Conservation (phyloP, 495 filamentous ascomycete species). For the Trichocladium uniseriatum region DNA sequence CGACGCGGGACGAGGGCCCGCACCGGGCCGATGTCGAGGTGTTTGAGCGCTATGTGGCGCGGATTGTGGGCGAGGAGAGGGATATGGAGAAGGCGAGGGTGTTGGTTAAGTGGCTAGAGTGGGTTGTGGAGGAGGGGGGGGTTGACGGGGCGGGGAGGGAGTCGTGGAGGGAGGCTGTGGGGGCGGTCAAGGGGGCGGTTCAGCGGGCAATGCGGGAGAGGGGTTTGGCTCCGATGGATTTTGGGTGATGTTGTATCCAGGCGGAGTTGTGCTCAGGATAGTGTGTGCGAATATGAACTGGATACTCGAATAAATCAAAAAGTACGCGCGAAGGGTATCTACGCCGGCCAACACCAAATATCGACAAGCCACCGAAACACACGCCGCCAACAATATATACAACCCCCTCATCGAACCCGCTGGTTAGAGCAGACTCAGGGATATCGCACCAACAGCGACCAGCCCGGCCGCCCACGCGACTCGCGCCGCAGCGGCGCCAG, state of each 20-base stretch:
- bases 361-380: not conserved
- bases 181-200: conserved; percentile 46
- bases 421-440: not conserved
- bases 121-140: conserved; percentile 52
- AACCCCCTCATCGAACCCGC: not conserved
- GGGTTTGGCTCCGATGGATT: conserved; percentile 54
- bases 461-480: not conserved
- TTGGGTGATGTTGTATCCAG: conserved; percentile 20
- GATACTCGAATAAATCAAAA: not conserved
- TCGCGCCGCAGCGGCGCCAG: not conserved
- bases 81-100: conserved; percentile 48
- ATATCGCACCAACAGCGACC: not conserved
- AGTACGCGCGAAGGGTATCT: conserved; percentile 3
- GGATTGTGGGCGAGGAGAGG: conserved; percentile 61
- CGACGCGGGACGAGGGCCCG: conserved; percentile 59
- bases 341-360: not conserved
- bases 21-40: conserved; percentile 68
- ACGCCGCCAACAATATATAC: not conserved
- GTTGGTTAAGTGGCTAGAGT: conserved; percentile 57
- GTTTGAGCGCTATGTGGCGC: conserved; percentile 55
- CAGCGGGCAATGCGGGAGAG: conserved; percentile 51
- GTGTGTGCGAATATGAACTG: not conserved
- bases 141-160: conserved; percentile 20
- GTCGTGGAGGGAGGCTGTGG: conserved; percentile 42
- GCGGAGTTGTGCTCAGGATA: too few species aligned